phyloP scores from a whole-genome alignment of 148 eudicot species.

The Bassia scoparia region DNA sequence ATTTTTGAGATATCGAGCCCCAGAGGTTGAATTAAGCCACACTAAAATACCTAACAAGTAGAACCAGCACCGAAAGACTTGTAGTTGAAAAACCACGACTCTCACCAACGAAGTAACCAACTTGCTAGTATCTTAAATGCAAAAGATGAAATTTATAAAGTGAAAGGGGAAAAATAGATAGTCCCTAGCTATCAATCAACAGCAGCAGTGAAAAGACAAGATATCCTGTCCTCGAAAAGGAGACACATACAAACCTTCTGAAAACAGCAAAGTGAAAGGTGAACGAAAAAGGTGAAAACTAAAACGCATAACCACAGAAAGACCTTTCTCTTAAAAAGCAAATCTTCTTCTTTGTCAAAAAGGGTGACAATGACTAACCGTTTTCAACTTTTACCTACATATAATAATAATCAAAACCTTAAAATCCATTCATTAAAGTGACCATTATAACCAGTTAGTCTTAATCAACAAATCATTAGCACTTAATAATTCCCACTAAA shows the following conservation, averaged over 20 bases:
- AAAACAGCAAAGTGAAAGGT: constrained; percentile 21
- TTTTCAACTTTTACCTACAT: background rate
- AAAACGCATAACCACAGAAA: constrained; percentile 20
- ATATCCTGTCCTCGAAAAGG: constrained; percentile 30
- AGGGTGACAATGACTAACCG: constrained; percentile 48
- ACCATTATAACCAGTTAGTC: background rate
- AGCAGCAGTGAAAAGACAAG: constrained; percentile 27
- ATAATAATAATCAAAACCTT: background rate
- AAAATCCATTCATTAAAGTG: background rate
- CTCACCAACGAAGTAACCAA: background rate
- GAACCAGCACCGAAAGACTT: background rate
- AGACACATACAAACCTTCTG: constrained; percentile 35
- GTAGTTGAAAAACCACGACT: background rate
- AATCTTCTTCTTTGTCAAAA: constrained; percentile 31
- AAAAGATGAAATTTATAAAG: background rate
- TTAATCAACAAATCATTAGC: constrained; percentile 6
- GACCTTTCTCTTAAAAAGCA: constrained; percentile 41
- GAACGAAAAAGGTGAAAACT: constrained; percentile 19
- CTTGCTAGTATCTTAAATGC: background rate
- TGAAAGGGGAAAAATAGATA: background rate
- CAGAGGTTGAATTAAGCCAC: too few species aligned
- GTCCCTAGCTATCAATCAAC: background rate
- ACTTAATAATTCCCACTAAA: constrained; percentile 12
- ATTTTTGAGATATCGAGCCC: too few species aligned
- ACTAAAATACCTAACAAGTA: background rate